Base-by-base conservation (phyloP, 2,329 filamentous ascomycete genomes). In the Ophiostoma populinum region DNA sequence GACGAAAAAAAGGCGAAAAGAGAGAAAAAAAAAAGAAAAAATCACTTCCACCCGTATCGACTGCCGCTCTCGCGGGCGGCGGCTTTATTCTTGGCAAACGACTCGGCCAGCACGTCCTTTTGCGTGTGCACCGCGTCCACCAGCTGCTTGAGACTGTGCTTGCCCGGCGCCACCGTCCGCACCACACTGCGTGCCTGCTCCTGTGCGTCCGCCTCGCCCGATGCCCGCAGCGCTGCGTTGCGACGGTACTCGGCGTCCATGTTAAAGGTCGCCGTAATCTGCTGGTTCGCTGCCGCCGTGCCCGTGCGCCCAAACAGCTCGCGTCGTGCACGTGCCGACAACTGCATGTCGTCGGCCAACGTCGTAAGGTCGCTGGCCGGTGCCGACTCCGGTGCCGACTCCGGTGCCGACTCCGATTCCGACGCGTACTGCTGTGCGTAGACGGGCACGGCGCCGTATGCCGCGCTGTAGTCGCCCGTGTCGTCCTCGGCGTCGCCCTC, bases 121-220 rank as follows among this genome's bases (percentile, higher is more conserved):
- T 95, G 85, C 42, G 66, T 80, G 45, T 73, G 73, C 18, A 81
- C 86, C 41, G 79, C 79, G 54, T 74, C 83, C 45, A 95, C 80
- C 46, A 95, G 63, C 59, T 93, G 85, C 50, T 77, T 75, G 53
- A 95, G 62, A 48, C 70, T 92, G 57, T 94, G 85, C 59, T 94
- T 94, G 40, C 83, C 81, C 4, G 85, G 80, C 17, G 81, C 75
- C 50, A 93, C 78, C 3, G 76, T 62, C 34, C 83, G 77, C 37
- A 94, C 76, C 7, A 85, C 80, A 48, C 87, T 86, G 56, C 92
- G 80, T 33, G 73, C 68, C 36, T 75, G 72, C 47, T 71, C 60
- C 53, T 85, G 72, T 48, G 86, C 73, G 32, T 85, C 72, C 32
- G 68, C 58, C 17, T 86, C 73, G 49, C 80, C 77, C 33, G 70